Conservation (phyloP, 768 basidiomycete genomes). For the Kondoa malvinella region DNA sequence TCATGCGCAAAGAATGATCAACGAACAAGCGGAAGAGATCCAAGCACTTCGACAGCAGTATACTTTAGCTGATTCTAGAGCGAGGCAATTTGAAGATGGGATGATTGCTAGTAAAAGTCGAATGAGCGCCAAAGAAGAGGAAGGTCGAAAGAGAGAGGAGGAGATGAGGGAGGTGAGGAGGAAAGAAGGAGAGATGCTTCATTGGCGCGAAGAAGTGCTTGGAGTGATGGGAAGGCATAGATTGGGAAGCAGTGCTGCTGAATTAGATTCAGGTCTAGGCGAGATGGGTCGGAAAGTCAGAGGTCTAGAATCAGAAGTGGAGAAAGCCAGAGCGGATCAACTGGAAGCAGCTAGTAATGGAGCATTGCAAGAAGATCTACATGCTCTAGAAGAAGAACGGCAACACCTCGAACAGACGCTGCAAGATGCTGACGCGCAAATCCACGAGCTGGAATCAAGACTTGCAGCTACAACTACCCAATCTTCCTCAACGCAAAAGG, state of each 20-base stretch:
- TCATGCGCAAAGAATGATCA: conserved; percentile 30
- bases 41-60: neutral
- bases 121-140: conserved; percentile 4
- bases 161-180: neutral
- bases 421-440: conserved; percentile 9
- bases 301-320: conserved; percentile 4
- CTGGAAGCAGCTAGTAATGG: neutral
- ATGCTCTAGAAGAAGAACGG: neutral
- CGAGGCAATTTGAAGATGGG: conserved; percentile 1
- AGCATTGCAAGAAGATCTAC: neutral
- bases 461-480: conserved; percentile 1
- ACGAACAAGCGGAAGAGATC: conserved; percentile 9
- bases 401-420: conserved; percentile 25
- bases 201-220: neutral
- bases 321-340: conserved; percentile 4
- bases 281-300: neutral
- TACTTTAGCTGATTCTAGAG: neutral
- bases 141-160: neutral
- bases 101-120: neutral
- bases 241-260: neutral
- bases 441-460: conserved; percentile 3
- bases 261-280: neutral
- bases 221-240: neutral
- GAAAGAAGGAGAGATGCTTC: neutral
- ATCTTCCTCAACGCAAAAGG: conserved; percentile 5